Evolutionary conservation across 1,284 basidiomycete species (phyloP), one percentile per base, ranked within the genome.

Genomic region (Ceratobasidium sp.): DNA sequence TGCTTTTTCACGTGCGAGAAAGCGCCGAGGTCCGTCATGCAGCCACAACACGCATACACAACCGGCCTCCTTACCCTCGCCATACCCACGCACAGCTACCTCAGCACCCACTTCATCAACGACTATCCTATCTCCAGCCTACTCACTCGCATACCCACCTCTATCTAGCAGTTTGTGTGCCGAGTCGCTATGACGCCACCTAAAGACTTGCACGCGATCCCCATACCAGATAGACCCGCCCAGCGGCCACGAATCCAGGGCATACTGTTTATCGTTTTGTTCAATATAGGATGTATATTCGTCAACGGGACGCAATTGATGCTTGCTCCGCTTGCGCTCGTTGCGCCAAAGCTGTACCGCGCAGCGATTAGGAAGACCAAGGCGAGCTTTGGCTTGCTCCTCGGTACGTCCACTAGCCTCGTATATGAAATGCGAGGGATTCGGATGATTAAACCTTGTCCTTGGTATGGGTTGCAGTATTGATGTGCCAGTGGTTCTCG

Each of bases 401-500:
- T 91, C 71, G 86, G 95, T 94, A 79, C 79, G 88, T 86, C 50
- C n/a, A n/a, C n/a, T 38, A 26, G 38, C 49, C 13, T 55, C 44
- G 30, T 26, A 18, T 14, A 13, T 7, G 41, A 70, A 11, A 2
- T 16, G 30, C 23, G 49, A 26, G 26, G n/a, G 23, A 11, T 44
- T 26, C 2, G 43, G 66, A 28, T 62, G 57, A 26, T 32, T 16
- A 21, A 28, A 62, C 50, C 44, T 63, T 41, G 49, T 23, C 1
- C 2, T 50, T 30, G 7, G n/a, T 21, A 32, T 21, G 9, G 49
- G 9, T 18, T 61, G 1, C 52, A 89, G 92, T 95, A 71, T 82
- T 96, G 41, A 87, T 91, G 84, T 89, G 86, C 77, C 90, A 94
- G 77, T 90, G 87, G 83, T 96, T 95, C 77, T 92, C 91, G 0